Evolutionary conservation across 2,329 filamentous ascomycete genomes (phyloP), one percentile per base, ranked within the genome.

Genomic region (Botrytis elliptica): DNA sequence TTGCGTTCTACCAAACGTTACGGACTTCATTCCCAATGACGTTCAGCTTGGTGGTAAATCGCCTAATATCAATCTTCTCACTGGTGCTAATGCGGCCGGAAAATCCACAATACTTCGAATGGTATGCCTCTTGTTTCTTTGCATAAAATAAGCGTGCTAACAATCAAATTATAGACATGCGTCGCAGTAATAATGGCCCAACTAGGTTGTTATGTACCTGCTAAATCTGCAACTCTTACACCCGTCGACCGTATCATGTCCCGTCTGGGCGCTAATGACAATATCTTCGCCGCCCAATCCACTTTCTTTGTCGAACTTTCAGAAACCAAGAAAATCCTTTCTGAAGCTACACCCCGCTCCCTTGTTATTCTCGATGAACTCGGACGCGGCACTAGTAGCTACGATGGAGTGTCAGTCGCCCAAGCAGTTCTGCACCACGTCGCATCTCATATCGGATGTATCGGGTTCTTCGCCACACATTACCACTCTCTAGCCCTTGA

Each of bases 241-340:
- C 95, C 96, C 0, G 90, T 97, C 4, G 96, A 99, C 81, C 93
- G 96, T 72, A 98, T 99, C 85, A 99, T 99, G 96, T 98, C 95
- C 16, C 93, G 96, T 64, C 89, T 99, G 0, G 96, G 96, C 16
- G 96, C 96, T 66, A 97, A 98, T 80, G 96, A 99, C 88, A 98
- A 98, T 83, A 99, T 99, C 79, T 98, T 99, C 81, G 96, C 95
- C 1, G 93, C 95, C 0, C 96, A 99, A 82, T 97, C 93, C 22
- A 99, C 96, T 3, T 99, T 99, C 86, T 98, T 99, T 80, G 95
- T 99, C 42, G 96, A 99, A 83, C 86, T 99, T 2, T 95, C 94
- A 0, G 96, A 99, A 82, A 99, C 96, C 0, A 97, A 98, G 85
- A 98, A 98, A 86, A 99, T 99, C 69, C 87, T 99, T 0, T 90